Base-by-base conservation (phyloP, 2,329 filamentous ascomycete genomes). In the Pseudocercospora musae region DNA sequence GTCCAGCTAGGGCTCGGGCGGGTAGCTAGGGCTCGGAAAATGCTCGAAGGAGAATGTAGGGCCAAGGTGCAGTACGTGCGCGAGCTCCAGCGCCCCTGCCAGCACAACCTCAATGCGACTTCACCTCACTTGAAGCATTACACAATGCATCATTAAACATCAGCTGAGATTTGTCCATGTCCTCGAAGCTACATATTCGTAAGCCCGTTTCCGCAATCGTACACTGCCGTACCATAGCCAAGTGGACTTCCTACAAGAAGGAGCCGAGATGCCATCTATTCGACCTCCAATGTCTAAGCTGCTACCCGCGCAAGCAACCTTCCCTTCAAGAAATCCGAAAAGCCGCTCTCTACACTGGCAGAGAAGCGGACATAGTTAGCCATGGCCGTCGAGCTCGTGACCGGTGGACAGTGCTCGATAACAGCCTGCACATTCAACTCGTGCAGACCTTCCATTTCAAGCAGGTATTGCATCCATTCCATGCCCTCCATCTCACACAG, bases 331-430 rank as follows among this genome's bases (percentile, higher is more conserved):
- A 82, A 87, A 62, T 84, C 81, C 42, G 78, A 76, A 72, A 88
- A 81, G 2, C 82, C 82, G 6, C 74, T 80, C 65, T 86, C 82
- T 18, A 88, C 82, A 58, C 85, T 87, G 33, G 80, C 80, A 29
- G 85, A 87, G 66, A 88, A 85, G 23, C 84, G 81, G 1, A 85
- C 82, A 70, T 84, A 87, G 63, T 85, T 80, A 3, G 83, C 78
- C 80, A 86, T 83, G 49, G 79, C 80, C 60, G 81, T 80, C 18
- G 81, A 84, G 59, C 79, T 78, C 9, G 70, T 73, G 1, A 83
- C 82, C 25, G 78, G 74, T 2, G 83, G 80, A 71, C 84, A 82
- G 66, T 82, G 79, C 65, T 84, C 82, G 13, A 86, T 78, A 25
- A 86, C 77, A 2, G 84, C 79, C 25, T 77, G 73, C 2, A 89